Percentiles rank a stretch among this genome's conserved stretches.
Evolutionary conservation across 2,329 filamentous ascomycete species (phyloP).

Genomic region (Chaetomiaceae sp.): DNA sequence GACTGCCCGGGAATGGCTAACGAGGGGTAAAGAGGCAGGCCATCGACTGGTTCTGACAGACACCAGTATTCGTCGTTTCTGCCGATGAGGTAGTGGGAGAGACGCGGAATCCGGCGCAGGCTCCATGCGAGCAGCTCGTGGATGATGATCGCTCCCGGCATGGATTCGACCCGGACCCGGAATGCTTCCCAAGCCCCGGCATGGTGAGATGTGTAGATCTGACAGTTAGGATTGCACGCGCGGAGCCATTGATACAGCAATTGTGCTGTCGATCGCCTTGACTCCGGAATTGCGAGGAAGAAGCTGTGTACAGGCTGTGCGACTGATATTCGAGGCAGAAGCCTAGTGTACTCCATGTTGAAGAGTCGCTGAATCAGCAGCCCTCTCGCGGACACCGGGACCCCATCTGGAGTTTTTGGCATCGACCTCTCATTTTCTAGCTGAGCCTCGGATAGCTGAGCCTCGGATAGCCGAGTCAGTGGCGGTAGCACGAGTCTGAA

Average conservation of each 20-base stretch:
- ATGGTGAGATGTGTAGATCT: conserved; percentile 36
- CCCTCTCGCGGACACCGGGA: conserved; percentile 12
- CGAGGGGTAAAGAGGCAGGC: conserved; percentile 29
- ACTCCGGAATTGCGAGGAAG: conserved; percentile 44
- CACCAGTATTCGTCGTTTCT: conserved; percentile 34
- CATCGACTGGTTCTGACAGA: conserved; percentile 32
- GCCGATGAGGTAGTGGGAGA: conserved; percentile 31
- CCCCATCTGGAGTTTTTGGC: too few relatives aligned
- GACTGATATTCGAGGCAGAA: conserved; percentile 20
- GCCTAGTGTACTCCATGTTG: conserved; percentile 28
- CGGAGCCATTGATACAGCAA: conserved; percentile 43
- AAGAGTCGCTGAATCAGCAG: conserved; percentile 25
- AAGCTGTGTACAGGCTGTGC: conserved; percentile 31
- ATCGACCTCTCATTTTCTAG: not conserved
- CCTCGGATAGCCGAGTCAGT: not conserved
- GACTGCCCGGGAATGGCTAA: conserved; percentile 7
- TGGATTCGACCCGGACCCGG: conserved; percentile 23
- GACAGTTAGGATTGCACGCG: conserved; percentile 33
- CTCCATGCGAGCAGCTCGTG: conserved; percentile 38
- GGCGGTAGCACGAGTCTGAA: conserved; percentile 18
- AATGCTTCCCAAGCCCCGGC: conserved; percentile 46
- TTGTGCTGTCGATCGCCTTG: conserved; percentile 29
- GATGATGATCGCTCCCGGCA: conserved; percentile 35
- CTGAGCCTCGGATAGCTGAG: not conserved
- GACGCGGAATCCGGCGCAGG: conserved; percentile 35